Conservation (phyloP, 257 asterid genomes). For the Nicotiana sylvestris region DNA sequence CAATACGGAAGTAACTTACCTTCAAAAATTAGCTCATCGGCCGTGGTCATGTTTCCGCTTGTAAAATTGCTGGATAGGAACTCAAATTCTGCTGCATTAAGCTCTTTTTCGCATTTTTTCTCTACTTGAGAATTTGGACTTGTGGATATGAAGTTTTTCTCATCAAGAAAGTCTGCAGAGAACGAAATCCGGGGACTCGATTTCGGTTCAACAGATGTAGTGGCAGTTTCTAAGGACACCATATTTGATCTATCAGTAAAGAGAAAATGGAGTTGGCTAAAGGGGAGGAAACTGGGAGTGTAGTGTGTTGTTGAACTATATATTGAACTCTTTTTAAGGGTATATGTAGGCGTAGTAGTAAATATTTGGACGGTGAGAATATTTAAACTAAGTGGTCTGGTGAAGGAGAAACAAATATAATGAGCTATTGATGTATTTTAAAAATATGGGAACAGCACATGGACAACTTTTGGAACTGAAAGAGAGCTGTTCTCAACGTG, state of each 20-base stretch:
- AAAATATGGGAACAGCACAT: slow-evolving; percentile 46
- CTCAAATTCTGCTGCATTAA: slow-evolving; percentile 52
- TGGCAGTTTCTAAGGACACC: slow-evolving; percentile 35
- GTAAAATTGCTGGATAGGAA: slow-evolving; percentile 44
- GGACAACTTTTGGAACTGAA: slow-evolving; percentile 40
- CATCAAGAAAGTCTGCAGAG: slow-evolving; percentile 81
- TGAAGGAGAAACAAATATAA: slow-evolving; percentile 38
- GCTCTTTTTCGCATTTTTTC: slow-evolving; percentile 14
- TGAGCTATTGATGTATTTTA: slow-evolving; percentile 23
- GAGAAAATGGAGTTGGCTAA: slow-evolving; percentile 10
- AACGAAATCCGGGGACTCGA: slow-evolving; percentile 62
- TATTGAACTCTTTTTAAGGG: background rate
- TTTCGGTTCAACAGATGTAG: slow-evolving; percentile 26
- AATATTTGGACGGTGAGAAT: slow-evolving; percentile 44
- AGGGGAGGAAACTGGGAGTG: background rate
- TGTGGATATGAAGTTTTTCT: slow-evolving; percentile 61
- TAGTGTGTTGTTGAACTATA: background rate
- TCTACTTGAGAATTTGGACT: slow-evolving; percentile 42
- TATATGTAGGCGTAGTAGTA: background rate
- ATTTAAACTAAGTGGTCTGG: slow-evolving; percentile 51
- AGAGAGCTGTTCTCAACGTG: slow-evolving; percentile 25
- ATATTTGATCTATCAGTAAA: slow-evolving; percentile 16
- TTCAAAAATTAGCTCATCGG: slow-evolving; percentile 66
- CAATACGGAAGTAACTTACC: slow-evolving; percentile 77
- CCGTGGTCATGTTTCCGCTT: slow-evolving; percentile 45